Evolutionary conservation across 2,329 filamentous ascomycete genomes (phyloP), one percentile per base, ranked within the genome.

Genomic region (Ambrosiella xylebori): DNA sequence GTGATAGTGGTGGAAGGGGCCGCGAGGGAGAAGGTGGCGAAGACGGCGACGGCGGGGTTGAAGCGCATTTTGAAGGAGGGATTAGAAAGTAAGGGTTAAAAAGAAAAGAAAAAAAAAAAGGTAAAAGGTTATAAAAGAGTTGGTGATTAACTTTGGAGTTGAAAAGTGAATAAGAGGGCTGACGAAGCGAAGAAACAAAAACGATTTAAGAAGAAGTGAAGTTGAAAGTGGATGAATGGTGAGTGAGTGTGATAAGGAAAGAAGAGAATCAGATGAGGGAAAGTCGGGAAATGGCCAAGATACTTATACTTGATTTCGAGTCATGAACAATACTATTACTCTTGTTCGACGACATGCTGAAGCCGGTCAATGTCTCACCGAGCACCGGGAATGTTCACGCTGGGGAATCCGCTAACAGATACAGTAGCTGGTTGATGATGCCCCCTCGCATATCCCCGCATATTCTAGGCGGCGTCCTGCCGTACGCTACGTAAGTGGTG

Each of bases 61-160:
- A 57, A 58, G 36, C 56, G 59, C 59, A 60, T 60, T 45, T 54
- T 60, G 56, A 57, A 41, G 45, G 37, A 39, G 7, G 13, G 37
- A 47, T 13, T 36, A 45, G 50, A 59, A 19, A 49, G 39, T n/a
- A 41, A 41, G n/a, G 19, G 47, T 35, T 27, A 36, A n/a, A 41
- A 45, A 56, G 9, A 45, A 49, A 49, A 15, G 17, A 19, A 57
- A 50, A 27, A 27, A 27, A 38, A 50, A 40, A 51, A 58, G 39
- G n/a, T 35, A 36, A 37, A 27, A 36, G 36, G 35, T 54, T 15
- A 39, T 2, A 54, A 39, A 38, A 54, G 51, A 54, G 11, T 15
- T 37, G 37, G n/a, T 12, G 27, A 52, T 51, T n/a, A 41, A 41
- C 11, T 2, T 5, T 53, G 17, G 52, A 39, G 36, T 50, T 19